Evolutionary conservation across 305 asterid species (phyloP).

Genomic region (Salvia sclarea): DNA sequence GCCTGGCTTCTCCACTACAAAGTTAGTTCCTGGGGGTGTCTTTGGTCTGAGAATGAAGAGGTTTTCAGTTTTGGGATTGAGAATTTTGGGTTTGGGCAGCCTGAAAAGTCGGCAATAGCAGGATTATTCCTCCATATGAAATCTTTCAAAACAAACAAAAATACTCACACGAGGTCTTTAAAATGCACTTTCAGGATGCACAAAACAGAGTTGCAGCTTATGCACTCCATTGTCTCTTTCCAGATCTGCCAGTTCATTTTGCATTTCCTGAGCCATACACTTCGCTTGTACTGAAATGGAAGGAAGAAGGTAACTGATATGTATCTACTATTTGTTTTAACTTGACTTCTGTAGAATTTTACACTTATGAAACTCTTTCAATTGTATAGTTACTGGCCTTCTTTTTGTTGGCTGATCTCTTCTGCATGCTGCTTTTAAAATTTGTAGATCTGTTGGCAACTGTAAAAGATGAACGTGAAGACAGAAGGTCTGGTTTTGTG

Average conservation of each 20-base stretch:
- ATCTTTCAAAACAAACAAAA: no score
- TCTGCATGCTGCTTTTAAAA: slow-evolving; percentile 25
- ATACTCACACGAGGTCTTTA: neutral
- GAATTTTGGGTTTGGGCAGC: neutral
- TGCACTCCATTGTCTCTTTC: slow-evolving; percentile 80
- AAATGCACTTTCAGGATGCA: slow-evolving; percentile 55
- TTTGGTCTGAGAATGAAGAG: neutral
- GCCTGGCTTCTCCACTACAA: neutral
- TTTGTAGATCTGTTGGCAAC: slow-evolving; percentile 52
- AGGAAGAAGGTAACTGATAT: slow-evolving; percentile 57
- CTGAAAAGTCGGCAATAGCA: no score
- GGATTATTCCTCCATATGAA: no score
- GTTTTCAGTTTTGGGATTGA: neutral
- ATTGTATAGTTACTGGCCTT: neutral
- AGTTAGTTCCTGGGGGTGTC: no score
- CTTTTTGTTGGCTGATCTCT: slow-evolving; percentile 17
- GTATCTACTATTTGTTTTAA: slow-evolving; percentile 27
- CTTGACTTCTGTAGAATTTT: slow-evolving; percentile 26
- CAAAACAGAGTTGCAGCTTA: slow-evolving; percentile 94
- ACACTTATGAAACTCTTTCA: slow-evolving; percentile 14
- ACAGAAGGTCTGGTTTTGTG: slow-evolving; percentile 82
- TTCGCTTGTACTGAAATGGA: slow-evolving; percentile 76
- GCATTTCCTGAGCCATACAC: slow-evolving; percentile 85
- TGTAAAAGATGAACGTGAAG: slow-evolving; percentile 51
- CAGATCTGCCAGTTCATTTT: slow-evolving; percentile 83